Evolutionary conservation across 345 rosid species (phyloP).

Genomic region (Populus tremula): DNA sequence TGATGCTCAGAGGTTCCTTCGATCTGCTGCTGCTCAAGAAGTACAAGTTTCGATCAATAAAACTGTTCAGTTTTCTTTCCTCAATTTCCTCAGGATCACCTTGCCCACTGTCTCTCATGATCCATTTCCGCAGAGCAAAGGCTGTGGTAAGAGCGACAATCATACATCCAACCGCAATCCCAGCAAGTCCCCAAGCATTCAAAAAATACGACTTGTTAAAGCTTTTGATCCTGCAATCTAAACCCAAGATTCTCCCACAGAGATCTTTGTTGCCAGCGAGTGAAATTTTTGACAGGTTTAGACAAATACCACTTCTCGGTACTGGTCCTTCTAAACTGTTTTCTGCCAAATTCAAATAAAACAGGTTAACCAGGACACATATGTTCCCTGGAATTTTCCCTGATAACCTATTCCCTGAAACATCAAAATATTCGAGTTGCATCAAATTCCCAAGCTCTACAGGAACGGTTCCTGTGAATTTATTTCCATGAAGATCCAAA

Average conservation of each 20-base stretch:
- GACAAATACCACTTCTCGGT: constrained; percentile 57
- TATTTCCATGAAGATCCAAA: constrained; percentile 63
- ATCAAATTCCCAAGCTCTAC: constrained; percentile 50
- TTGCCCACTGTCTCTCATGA: constrained; percentile 32
- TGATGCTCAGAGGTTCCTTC: constrained; percentile 83
- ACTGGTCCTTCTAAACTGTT: constrained; percentile 64
- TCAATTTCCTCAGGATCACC: constrained; percentile 46
- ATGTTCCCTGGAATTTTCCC: constrained; percentile 62
- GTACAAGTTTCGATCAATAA: constrained; percentile 51
- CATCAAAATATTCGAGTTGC: constrained; percentile 65
- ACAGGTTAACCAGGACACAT: constrained; percentile 47
- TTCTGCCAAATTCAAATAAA: constrained; percentile 47
- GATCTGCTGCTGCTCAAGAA: constrained; percentile 64
- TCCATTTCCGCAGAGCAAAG: constrained; percentile 46
- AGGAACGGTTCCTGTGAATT: constrained; percentile 64
- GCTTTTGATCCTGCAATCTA: constrained; percentile 43
- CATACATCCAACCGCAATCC: constrained; percentile 40
- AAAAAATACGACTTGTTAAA: constrained; percentile 28
- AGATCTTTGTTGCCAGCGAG: constrained; percentile 61
- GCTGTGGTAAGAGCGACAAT: constrained; percentile 34
- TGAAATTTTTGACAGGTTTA: constrained; percentile 40
- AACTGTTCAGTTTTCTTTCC: constrained; percentile 52
- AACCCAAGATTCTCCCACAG: constrained; percentile 48
- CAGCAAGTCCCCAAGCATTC: constrained; percentile 54
- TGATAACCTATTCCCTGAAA: constrained; percentile 52